Base-by-base conservation (phyloP, 257 asterid species). In the Ligustrum vulgare region DNA sequence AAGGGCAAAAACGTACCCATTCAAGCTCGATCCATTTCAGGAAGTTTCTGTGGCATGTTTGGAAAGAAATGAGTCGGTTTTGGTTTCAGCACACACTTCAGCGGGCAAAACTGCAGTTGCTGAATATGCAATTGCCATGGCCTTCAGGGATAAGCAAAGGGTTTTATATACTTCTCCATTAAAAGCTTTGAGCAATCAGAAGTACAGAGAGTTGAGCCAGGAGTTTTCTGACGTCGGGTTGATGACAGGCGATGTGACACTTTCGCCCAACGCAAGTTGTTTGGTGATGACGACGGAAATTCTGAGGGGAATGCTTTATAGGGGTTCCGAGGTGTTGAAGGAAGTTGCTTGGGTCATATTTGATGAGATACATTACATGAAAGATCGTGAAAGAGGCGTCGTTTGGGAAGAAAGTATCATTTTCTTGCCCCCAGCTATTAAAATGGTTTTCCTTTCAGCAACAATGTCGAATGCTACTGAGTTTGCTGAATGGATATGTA, bases 31-130 rank as follows among this genome's bases (percentile, higher is more conserved):
- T 47, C 97, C 99, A 0, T 93, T 95, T 84, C 97, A 92, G 85
- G 90, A 95, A 84, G 84, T 93, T 69, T 95, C 98, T 0, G 89
- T 91, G n/a, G 91, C 98, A 2, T 93, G 99, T 79, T 82, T 95
- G 82, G 99, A 95, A 74, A 80, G 99, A 43, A 91, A 93, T 2
- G 99, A 95, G 75, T 95, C 99, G 3, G 83, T 95, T 39, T 75
- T 95, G 72, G 99, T 95, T 58, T 95, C 99, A 0, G 99, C 99
- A 8, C 99, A 95, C 86, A 95, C 99, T 70, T 95, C 99, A 11
- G 98, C 99, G 9, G 98, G 99, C 8, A 95, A 95, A 89, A 95
- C 98, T 36, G 99, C 98, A 1, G 99, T 95, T 20, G 99, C 99
- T 2, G 99, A 95, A 82, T 95, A 95, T 69, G 98, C 99, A 12